Evolutionary conservation across 2,329 filamentous ascomycete species (phyloP).

Genomic region (Arthroderma uncinatum): DNA sequence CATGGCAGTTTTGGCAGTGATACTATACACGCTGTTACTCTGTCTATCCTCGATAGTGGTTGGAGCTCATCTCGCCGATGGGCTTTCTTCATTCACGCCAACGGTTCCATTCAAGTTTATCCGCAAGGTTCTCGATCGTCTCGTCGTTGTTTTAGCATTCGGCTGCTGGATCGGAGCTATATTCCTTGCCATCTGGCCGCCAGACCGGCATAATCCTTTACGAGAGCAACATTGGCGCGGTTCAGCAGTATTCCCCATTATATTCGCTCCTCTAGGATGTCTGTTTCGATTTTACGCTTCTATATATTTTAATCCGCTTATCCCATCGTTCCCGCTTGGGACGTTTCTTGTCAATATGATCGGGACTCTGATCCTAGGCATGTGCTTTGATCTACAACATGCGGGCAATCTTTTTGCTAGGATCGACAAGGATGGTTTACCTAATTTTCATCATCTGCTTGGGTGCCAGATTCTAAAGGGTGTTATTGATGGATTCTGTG

Average conservation of each 20-base stretch:
- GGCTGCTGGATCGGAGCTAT: slow-evolving; percentile 70
- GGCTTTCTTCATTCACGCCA: slow-evolving; percentile 48
- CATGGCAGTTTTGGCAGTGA: slow-evolving; percentile 64
- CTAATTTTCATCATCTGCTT: slow-evolving; percentile 25
- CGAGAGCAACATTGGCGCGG: slow-evolving; percentile 60
- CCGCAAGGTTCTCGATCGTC: slow-evolving; percentile 52
- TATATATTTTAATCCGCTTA: slow-evolving; percentile 55
- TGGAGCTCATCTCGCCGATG: slow-evolving; percentile 64
- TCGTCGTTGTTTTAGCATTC: slow-evolving; percentile 53
- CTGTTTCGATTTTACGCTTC: slow-evolving; percentile 63
- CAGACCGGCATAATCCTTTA: slow-evolving; percentile 36
- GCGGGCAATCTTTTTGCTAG: slow-evolving; percentile 39
- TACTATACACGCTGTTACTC: slow-evolving; percentile 60
- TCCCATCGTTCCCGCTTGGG: slow-evolving; percentile 64
- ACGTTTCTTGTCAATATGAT: slow-evolving; percentile 74
- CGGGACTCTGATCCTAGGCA: slow-evolving; percentile 62
- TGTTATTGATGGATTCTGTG: slow-evolving; percentile 57
- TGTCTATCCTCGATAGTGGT: slow-evolving; percentile 58
- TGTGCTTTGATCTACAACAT: slow-evolving; percentile 70
- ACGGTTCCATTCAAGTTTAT: slow-evolving; percentile 48
- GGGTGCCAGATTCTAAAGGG: slow-evolving; percentile 60
- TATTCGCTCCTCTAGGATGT: slow-evolving; percentile 74
- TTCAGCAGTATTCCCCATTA: slow-evolving; percentile 60
- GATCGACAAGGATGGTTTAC: neutral
- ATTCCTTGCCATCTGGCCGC: slow-evolving; percentile 60